Evolutionary conservation across 257 asterid genomes (phyloP).

Genomic region (Solanum bulbocastanum): DNA sequence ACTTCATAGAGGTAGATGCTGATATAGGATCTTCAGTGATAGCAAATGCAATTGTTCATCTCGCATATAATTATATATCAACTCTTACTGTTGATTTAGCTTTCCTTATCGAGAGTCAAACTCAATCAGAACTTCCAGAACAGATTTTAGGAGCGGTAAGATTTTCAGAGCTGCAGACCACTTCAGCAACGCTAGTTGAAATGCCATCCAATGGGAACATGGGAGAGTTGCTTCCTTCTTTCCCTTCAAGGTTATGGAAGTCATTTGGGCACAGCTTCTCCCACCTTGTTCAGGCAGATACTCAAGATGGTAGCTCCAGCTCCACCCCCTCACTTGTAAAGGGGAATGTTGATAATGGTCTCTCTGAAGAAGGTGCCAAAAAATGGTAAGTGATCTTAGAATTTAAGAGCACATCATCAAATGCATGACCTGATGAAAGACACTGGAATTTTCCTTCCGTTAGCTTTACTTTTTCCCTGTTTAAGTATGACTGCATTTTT

Average conservation of each 20-base stretch:
- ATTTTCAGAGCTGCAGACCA: slow-evolving; percentile 52
- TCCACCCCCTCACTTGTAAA: slow-evolving; percentile 11
- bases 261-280: slow-evolving; percentile 49
- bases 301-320: slow-evolving; percentile 22
- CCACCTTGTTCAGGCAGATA: slow-evolving; percentile 31
- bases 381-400: slow-evolving; percentile 12
- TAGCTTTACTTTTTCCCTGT: not conserved
- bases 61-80: slow-evolving; percentile 57
- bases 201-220: slow-evolving; percentile 21
- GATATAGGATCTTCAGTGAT: slow-evolving; percentile 81
- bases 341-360: slow-evolving; percentile 9
- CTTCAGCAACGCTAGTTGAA: slow-evolving; percentile 38
- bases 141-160: slow-evolving; percentile 66
- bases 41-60: slow-evolving; percentile 74
- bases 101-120: slow-evolving; percentile 71
- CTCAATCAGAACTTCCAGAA: slow-evolving; percentile 72
- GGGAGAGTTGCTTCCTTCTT: slow-evolving; percentile 22
- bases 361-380: slow-evolving; percentile 15
- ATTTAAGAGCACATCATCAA: not conserved
- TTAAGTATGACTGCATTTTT: not conserved
- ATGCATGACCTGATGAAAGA: not conserved
- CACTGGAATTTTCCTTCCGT: not conserved
- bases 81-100: slow-evolving; percentile 64
- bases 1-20: slow-evolving; percentile 58
- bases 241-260: slow-evolving; percentile 46